Evolutionary conservation across 1,284 basidiomycete species (phyloP).

Genomic region (Leccinum pachyderme): DNA sequence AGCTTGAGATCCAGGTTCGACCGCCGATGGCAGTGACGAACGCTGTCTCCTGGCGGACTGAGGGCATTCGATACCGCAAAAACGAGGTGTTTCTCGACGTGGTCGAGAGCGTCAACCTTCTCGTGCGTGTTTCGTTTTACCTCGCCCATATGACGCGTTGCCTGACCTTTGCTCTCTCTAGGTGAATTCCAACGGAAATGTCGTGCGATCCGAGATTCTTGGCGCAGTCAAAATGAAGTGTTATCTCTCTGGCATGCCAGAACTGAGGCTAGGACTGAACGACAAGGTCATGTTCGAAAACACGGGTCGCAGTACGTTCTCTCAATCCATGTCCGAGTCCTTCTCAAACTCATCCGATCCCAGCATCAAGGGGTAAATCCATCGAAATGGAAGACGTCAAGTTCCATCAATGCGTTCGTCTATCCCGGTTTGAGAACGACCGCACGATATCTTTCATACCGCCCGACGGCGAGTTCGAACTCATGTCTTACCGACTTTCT

Average conservation of each 20-base stretch:
- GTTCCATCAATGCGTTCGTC: conserved; percentile 99
- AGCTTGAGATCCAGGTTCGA: conserved; percentile 94
- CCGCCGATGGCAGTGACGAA: conserved; percentile 99
- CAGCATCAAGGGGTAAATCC: conserved; percentile 93
- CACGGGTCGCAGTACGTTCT: conserved; percentile 83
- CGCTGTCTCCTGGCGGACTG: conserved; percentile 97
- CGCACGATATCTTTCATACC: conserved; percentile 99
- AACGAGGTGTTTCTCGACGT: conserved; percentile 99
- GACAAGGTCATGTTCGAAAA: conserved; percentile 99
- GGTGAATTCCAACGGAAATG: conserved; percentile 97
- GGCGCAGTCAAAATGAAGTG: conserved; percentile 99
- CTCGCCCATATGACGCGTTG: background rate
- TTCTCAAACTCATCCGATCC: background rate
- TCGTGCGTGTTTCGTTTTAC: conserved; percentile 51
- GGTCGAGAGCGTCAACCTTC: conserved; percentile 94
- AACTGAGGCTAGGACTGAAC: conserved; percentile 92
- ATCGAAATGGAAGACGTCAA: conserved; percentile 99
- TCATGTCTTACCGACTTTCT: conserved; percentile 95
- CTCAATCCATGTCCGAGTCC: background rate
- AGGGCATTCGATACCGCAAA: conserved; percentile 97
- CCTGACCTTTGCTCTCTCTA: conserved; percentile 27
- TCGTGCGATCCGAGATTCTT: conserved; percentile 95
- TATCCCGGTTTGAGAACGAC: conserved; percentile 99
- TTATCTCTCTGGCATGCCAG: conserved; percentile 98
- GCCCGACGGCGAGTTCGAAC: conserved; percentile 97